Evolutionary conservation across 768 basidiomycete species (phyloP).

Genomic region (Royoungia palumana): DNA sequence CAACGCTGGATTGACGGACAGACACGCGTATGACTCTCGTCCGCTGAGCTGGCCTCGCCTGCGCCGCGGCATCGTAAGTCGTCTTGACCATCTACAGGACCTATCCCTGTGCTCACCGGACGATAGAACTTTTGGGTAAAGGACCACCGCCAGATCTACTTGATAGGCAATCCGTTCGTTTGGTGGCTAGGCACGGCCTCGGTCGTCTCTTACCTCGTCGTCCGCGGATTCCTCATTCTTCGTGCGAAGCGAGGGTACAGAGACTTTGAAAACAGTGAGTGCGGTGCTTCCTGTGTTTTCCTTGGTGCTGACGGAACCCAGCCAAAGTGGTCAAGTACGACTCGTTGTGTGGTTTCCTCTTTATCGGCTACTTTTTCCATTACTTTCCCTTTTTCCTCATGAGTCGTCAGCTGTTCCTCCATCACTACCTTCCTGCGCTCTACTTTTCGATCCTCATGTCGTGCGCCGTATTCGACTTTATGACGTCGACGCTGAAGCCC

Average conservation of each 20-base stretch:
- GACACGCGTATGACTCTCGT: constrained; percentile 94
- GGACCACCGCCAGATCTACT: constrained; percentile 92
- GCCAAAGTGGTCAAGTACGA: constrained; percentile 93
- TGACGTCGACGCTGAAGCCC: constrained; percentile 76
- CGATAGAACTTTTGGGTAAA: constrained; percentile 96
- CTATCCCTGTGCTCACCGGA: not conserved
- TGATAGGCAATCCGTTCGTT: constrained; percentile 89
- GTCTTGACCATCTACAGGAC: not conserved
- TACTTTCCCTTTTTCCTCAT: constrained; percentile 98
- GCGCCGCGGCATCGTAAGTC: constrained; percentile 85
- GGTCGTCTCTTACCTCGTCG: constrained; percentile 59
- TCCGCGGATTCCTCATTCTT: constrained; percentile 79
- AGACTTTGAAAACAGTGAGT: constrained; percentile 89
- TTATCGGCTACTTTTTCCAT: constrained; percentile 88
- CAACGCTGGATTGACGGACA: constrained; percentile 92
- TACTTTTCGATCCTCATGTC: constrained; percentile 85
- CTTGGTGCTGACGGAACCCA: constrained; percentile 29
- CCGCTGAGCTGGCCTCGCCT: constrained; percentile 90
- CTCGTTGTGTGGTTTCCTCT: constrained; percentile 83
- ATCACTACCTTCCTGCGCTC: constrained; percentile 97
- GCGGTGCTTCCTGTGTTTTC: not conserved
- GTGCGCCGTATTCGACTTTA: constrained; percentile 78
- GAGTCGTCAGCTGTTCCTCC: constrained; percentile 94
- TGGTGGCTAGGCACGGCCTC: constrained; percentile 86
- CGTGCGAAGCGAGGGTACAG: constrained; percentile 87